Evolutionary conservation across 352 stramenopile genomes (phyloP), one percentile per base, ranked within the genome.

Genomic region (Phytophthora chlamydospora): DNA sequence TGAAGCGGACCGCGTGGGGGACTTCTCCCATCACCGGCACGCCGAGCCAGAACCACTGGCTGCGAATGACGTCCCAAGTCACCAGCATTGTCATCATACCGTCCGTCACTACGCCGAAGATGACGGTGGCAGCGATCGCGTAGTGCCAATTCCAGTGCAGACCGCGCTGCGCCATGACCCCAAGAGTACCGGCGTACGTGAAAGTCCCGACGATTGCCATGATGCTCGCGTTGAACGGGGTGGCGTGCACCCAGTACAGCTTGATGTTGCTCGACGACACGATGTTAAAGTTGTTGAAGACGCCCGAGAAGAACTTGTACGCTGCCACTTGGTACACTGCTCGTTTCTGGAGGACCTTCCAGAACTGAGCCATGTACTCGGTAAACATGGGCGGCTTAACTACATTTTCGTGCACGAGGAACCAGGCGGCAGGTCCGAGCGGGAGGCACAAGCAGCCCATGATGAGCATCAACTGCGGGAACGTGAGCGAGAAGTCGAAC

Each of bases 201-300:
- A 83, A 50, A n/a, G 71, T 82, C 1, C 77, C 75, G 6, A 78
- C 59, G 55, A 89, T 82, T 10, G 63, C 62, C 68, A 82, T 83
- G 32, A 88, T 51, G 31, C 68, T 88, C 17, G 71, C 56, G 58
- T 88, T 88, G 44, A 89, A 78, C 21, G 77, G 71, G 8, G 76
- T 85, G 6, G 75, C 78, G 24, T 89, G 78, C 11, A 83, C 75
- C 81, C 76, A 89, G 44, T 73, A 74, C 3, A 73, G 24, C 36
- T 85, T 78, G 48, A 89, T 82, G 47, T 82, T 78, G 42, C 73
- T 79, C 10, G 67, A 80, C 0, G 70, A 69, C 10, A 85, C 77
- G 33, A 76, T 81, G 51, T 83, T 88, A 49, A 90, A 89, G 45
- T 65, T 84, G 57, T 85, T 76, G 55, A 88, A 88, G 7, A 88